Evolutionary conservation across 345 rosid genomes (phyloP), one percentile per base, ranked within the genome.

Genomic region (Cochlearia excelsa): DNA sequence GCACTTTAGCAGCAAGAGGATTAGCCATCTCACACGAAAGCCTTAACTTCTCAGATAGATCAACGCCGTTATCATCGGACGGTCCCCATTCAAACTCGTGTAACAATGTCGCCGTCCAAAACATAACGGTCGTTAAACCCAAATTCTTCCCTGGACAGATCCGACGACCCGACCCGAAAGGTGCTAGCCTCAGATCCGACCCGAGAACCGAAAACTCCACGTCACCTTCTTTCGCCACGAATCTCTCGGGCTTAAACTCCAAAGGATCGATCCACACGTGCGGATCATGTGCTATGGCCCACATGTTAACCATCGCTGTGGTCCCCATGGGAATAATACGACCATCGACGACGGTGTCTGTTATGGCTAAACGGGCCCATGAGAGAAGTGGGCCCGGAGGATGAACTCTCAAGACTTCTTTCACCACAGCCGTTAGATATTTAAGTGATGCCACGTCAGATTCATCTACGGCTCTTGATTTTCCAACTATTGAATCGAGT

Each of bases 331-430:
- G 95, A 78, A 90, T 87, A 78, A 74, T 74, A 75, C 80, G 62
- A 47, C 95, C 95, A 58, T 82, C 95, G 26, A 85, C 69, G n/a
- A 71, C 71, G 49, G 95, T 78, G 72, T 87, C 90, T 2, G 85
- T 73, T 69, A 78, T 83, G 63, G 97, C 85, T 34, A 87, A 70
- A 3, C 97, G 82, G 74, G 97, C 88, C 97, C 97, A 90, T 3
- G 97, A 90, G 1, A 90, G 79, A 3, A 90, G 83, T 54, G 95
- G 97, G 43, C 97, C 95, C n/a, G 97, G 97, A 9, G 97, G 97
- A 61, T 90, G 94, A 2, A 87, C 75, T 78, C 97, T 80, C 68
- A 90, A 46, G 0, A 84, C 88, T 65, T 90, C 95, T 61, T 90
- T 90, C 11, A 90, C 79, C 59, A 82, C 77, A 26, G 95, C 97